These are phyloP conservation scores for Albugo laibachii DNA, from an alignment of 352 stramenopile genomes.

Conservation along the genomic window DNA sequence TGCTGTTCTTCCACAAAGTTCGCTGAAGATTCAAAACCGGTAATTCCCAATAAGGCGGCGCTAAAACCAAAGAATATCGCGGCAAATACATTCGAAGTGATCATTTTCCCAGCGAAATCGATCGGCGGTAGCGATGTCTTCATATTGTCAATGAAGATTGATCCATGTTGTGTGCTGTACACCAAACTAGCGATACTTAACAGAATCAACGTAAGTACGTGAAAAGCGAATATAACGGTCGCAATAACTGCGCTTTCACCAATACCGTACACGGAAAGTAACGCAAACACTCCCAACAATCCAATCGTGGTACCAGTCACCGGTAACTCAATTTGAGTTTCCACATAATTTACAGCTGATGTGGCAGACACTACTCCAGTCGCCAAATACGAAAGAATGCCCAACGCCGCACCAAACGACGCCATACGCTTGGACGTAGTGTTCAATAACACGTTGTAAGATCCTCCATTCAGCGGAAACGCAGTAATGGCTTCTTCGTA, in stretches of 20 bases:
- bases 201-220: slow-evolving; percentile 40
- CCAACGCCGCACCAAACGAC: slow-evolving; percentile 53
- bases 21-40: slow-evolving; percentile 70
- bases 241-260: slow-evolving; percentile 56
- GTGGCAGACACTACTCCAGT: slow-evolving; percentile 53
- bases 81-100: slow-evolving; percentile 19
- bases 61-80: slow-evolving; percentile 53
- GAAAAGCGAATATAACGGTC: slow-evolving; percentile 63
- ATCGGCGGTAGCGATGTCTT: slow-evolving; percentile 25
- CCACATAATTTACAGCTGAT: slow-evolving; percentile 61
- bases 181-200: slow-evolving; percentile 25
- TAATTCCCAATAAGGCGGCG: slow-evolving; percentile 73
- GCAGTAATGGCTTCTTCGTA: slow-evolving; percentile 78
- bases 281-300: slow-evolving; percentile 54
- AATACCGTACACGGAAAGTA: slow-evolving; percentile 53
- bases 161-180: slow-evolving; percentile 29
- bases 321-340: slow-evolving; percentile 31
- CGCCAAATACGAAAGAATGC: slow-evolving; percentile 78
- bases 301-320: slow-evolving; percentile 16
- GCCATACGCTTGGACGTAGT: slow-evolving; percentile 76
- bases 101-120: slow-evolving; percentile 21
- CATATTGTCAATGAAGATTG: slow-evolving; percentile 46
- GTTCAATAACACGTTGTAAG: slow-evolving; percentile 82
- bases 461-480: slow-evolving; percentile 77
- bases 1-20: slow-evolving; percentile 78